phyloP scores from a whole-genome alignment of 768 basidiomycete genomes.

The Pilatotrama ljubarskyi region DNA sequence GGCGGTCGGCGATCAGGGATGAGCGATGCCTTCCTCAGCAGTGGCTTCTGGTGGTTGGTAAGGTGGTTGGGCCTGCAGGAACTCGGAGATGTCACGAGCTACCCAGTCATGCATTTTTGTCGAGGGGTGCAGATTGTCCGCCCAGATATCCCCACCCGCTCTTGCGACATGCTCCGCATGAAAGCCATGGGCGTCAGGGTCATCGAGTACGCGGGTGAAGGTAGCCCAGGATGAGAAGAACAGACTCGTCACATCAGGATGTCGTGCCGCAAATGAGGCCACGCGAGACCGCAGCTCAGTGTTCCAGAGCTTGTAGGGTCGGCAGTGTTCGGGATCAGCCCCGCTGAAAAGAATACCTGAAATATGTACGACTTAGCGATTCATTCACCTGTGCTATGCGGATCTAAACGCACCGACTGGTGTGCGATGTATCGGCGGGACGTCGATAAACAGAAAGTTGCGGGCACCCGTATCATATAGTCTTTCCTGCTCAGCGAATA shows the following conservation, averaged over 20 bases:
- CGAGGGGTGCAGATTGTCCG: constrained; percentile 55
- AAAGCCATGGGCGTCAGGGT: constrained; percentile 45
- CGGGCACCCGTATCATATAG: constrained; percentile 48
- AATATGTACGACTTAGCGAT: not conserved
- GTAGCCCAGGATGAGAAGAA: constrained; percentile 49
- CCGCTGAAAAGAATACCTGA: not conserved
- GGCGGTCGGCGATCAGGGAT: too few species aligned
- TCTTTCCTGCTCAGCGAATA: constrained; percentile 48
- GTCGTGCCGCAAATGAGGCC: constrained; percentile 38
- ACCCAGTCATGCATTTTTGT: constrained; percentile 50
- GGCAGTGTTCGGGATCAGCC: not conserved
- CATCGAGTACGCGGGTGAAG: constrained; percentile 49
- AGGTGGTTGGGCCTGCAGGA: constrained; percentile 22
- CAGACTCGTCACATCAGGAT: constrained; percentile 48
- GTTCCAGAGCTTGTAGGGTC: constrained; percentile 46
- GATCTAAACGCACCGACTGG: constrained; percentile 38
- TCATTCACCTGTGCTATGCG: not conserved
- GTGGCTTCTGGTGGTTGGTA: not conserved
- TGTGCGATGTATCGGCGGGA: constrained; percentile 54
- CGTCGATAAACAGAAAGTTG: constrained; percentile 60
- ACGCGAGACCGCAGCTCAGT: constrained; percentile 33
- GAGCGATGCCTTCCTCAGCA: not conserved
- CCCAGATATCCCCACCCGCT: constrained; percentile 46
- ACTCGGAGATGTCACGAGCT: constrained; percentile 44
- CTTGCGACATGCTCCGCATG: constrained; percentile 32